A percentile compares a stretch with the other conserved stretches of the same genome.
phyloP scores from a whole-genome alignment of 2,329 filamentous ascomycete species.

The Verticillium longisporum region DNA sequence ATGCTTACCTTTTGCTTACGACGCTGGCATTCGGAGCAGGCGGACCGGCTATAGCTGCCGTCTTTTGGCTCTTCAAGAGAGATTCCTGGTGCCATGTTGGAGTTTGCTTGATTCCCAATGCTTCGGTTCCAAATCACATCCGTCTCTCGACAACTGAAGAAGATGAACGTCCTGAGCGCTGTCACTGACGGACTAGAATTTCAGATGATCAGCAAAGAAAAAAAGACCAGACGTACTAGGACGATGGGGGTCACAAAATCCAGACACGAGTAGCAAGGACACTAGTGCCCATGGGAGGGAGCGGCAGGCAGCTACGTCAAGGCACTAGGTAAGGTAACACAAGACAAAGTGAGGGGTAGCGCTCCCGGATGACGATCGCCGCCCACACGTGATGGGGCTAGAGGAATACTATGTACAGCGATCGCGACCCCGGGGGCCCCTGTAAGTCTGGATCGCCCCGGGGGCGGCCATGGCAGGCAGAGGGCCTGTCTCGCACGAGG shows the following conservation, averaged over 20 bases:
- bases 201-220: neutral
- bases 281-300: neutral
- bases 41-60: constrained; percentile 8
- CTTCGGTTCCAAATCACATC: neutral
- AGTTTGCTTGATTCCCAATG: neutral
- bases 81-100: neutral
- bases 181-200: neutral
- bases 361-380: neutral
- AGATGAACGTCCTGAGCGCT: no score
- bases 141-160: neutral
- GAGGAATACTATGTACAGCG: neutral
- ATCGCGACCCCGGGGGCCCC: no score
- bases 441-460: no score
- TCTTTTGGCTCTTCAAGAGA: neutral
- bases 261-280: neutral
- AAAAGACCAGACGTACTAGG: neutral
- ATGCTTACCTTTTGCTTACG: constrained; percentile 29
- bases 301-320: neutral
- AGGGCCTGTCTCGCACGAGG: neutral
- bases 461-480: neutral
- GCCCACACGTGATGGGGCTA: neutral
- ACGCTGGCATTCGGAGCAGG: constrained; percentile 35
- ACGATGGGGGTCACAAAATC: neutral
- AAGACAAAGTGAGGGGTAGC: neutral
- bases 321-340: neutral